Percentiles rank a stretch among this genome's conserved stretches.
Conservation (phyloP, 179 eudicot genomes). For the Silene vulgaris region DNA sequence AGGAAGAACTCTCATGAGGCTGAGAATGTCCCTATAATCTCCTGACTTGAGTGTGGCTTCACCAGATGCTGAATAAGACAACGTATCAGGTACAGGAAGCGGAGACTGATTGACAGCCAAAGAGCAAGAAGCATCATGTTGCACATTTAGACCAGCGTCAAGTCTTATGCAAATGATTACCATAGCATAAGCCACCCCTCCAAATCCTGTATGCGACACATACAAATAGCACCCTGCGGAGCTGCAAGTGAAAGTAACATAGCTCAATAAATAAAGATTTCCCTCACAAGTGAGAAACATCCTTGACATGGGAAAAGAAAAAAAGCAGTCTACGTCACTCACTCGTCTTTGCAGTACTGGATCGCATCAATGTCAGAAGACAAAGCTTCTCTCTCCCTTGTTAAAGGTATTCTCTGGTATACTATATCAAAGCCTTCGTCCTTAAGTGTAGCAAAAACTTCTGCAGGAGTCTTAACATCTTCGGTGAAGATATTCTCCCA, state of each 20-base stretch:
- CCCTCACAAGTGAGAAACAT: conserved; percentile 2
- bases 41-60: conserved; percentile 60
- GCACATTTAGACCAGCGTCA: conserved; percentile 56
- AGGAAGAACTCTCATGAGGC: conserved; percentile 77
- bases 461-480: conserved; percentile 86
- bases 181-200: conserved; percentile 95
- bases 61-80: conserved; percentile 38
- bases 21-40: conserved; percentile 85
- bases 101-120: conserved; percentile 25
- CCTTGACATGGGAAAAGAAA: conserved; percentile 17
- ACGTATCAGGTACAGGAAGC: conserved; percentile 18
- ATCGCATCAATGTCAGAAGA: conserved; percentile 85
- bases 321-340: conserved; percentile 31
- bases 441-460: conserved; percentile 62
- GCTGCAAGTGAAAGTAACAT: conserved; percentile 40
- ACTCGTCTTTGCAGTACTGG: conserved; percentile 73
- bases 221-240: conserved; percentile 79
- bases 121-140: conserved; percentile 30
- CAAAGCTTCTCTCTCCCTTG: conserved; percentile 83
- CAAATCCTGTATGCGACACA: conserved; percentile 93
- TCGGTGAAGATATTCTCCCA: conserved; percentile 81
- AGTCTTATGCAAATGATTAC: conserved; percentile 72
- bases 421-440: conserved; percentile 57
- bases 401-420: conserved; percentile 79
- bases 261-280: not conserved